phyloP scores from a whole-genome alignment of 768 basidiomycete genomes.

The Candolleomyces aberdarensis region DNA sequence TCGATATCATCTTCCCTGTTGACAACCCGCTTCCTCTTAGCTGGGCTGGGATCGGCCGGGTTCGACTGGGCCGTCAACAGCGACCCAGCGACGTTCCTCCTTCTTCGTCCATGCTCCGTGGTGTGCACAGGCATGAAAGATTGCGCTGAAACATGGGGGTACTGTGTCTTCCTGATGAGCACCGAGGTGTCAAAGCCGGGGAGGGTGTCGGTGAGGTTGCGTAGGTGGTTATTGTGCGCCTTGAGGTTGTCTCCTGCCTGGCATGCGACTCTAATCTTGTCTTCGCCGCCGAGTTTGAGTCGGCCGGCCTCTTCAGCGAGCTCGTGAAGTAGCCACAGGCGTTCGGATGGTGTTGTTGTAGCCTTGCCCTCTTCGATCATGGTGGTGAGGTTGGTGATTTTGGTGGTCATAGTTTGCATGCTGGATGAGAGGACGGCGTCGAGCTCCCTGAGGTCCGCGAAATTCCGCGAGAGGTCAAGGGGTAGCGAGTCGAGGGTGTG shows the following conservation, averaged over 20 bases:
- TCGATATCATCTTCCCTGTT: conserved; percentile 67
- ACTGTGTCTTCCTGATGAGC: conserved; percentile 62
- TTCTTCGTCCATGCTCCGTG: conserved; percentile 62
- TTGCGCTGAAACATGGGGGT: conserved; percentile 71
- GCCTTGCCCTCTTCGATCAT: conserved; percentile 68
- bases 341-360: conserved; percentile 52
- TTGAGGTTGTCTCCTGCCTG: conserved; percentile 88
- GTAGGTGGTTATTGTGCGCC: conserved; percentile 58
- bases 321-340: conserved; percentile 84
- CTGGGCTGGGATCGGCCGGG: conserved; percentile 57
- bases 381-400: conserved; percentile 69
- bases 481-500: conserved; percentile 94
- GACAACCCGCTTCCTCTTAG: conserved; percentile 56
- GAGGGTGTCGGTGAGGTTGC: conserved; percentile 55
- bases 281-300: conserved; percentile 92
- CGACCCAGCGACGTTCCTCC: conserved; percentile 54
- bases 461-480: conserved; percentile 88
- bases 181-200: conserved; percentile 59
- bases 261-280: conserved; percentile 95
- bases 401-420: conserved; percentile 74
- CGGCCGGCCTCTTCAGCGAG: conserved; percentile 92
- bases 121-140: conserved; percentile 62
- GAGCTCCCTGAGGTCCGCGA: conserved; percentile 96
- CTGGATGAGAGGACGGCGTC: conserved; percentile 95
- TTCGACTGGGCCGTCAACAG: conserved; percentile 40